Evolutionary conservation across 2,329 filamentous ascomycete genomes (phyloP), one percentile per base, ranked within the genome.

Genomic region (Ceratocystis huliohia): DNA sequence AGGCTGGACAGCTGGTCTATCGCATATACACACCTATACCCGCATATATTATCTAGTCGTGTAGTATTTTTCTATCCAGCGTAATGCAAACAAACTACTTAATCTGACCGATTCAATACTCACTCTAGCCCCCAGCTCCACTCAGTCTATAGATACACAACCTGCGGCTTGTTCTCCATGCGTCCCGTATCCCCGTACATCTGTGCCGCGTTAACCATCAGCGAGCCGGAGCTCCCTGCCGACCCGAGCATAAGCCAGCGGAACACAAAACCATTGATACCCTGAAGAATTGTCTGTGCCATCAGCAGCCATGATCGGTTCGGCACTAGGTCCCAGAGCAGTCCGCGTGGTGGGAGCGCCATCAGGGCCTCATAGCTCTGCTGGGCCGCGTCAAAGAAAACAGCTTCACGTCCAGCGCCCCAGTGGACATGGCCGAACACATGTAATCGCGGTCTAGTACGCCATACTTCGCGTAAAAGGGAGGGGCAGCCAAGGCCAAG

Each of bases 341-440:
- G 74, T 0, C 80, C 79, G 1, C 75, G 75, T 2, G 73, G 74
- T 22, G 75, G 75, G 10, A 75, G 75, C 1, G 77, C 75, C 73
- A 82, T 76, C 28, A 90, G 79, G n/a, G 79, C 77, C 75, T 93
- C 89, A 75, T 90, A 91, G 1, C 82, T 82, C 41, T 77, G 77
- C 74, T 95, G 89, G 68, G 84, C 82, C 30, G 85, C 82, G 74
- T 94, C 89, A 80, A 88, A 96, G 75, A 84, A 88, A 8, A 88
- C 80, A 0, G 84, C 75, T 71, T 91, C 85, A 56, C 78, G 78
- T 17, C 91, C 91, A 59, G 88, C 82, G 7, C 84, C 88, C 72
- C 82, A 88, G 76, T 96, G 91, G 28, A 92, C 82, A 75, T 96
- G 91, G 0, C 91, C 91, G 73, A 94, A 96, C 61, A 96, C 82